Percentiles rank a stretch among this genome's conserved stretches.
Evolutionary conservation across 1,139 yeast species (phyloP).

Genomic region (Yamadazyma epiphylla): DNA sequence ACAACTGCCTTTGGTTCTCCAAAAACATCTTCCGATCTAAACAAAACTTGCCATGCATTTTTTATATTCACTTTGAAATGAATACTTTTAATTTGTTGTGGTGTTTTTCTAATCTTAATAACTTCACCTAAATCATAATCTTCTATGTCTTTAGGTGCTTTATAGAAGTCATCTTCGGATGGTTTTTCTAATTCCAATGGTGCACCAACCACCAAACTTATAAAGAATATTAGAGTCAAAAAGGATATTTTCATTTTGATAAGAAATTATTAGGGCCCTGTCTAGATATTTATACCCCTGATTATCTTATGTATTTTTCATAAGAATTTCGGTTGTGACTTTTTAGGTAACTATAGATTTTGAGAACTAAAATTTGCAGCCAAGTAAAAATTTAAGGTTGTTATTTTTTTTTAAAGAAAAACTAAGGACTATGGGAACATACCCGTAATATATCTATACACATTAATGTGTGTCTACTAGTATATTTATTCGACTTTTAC

Average conservation of each 20-base stretch:
- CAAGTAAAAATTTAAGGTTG: no score
- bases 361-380: no score
- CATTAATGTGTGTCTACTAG: no score
- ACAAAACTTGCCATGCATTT: conserved; percentile 28
- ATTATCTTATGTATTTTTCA: neutral
- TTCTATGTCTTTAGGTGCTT: conserved; percentile 23
- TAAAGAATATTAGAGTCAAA: neutral
- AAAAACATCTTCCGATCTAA: conserved; percentile 28
- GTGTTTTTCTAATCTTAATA: conserved; percentile 21
- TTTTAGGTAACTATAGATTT: no score
- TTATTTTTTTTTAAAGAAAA: no score
- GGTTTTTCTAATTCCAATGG: conserved; percentile 7
- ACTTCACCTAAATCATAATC: conserved; percentile 21
- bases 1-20: conserved; percentile 31
- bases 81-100: conserved; percentile 15
- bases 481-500: no score
- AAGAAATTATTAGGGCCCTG: neutral
- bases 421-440: no score
- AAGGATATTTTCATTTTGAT: neutral
- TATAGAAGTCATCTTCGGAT: conserved; percentile 25
- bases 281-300: neutral
- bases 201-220: conserved; percentile 1
- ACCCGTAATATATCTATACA: no score
- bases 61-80: conserved; percentile 14
- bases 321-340: conserved; percentile 9